Evolutionary conservation across 2,329 filamentous ascomycete species (phyloP).

Genomic region (Trichoderma sp.): DNA sequence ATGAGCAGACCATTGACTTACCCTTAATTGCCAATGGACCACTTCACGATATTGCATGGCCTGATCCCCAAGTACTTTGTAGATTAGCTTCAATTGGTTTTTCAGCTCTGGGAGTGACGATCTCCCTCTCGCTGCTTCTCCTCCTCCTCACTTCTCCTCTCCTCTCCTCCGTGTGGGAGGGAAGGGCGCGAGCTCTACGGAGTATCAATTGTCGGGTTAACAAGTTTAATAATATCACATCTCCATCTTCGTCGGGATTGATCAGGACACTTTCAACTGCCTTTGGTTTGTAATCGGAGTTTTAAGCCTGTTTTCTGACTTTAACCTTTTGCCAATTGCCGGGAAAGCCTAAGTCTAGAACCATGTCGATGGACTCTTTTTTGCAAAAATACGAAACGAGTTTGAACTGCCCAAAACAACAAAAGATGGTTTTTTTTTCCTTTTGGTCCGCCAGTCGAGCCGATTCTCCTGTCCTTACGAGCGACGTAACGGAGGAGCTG

Average conservation of each 20-base stretch:
- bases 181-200: constrained; percentile 6
- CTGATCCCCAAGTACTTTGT: neutral
- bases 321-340: constrained; percentile 8
- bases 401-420: neutral
- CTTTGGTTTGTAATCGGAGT: constrained; percentile 10
- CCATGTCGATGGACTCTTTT: neutral
- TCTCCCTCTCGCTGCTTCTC: neutral
- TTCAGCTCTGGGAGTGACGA: neutral
- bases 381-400: neutral
- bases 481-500: constrained; percentile 1
- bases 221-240: constrained; percentile 9
- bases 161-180: neutral
- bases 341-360: constrained; percentile 3
- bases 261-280: neutral
- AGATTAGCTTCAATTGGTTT: neutral
- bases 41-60: constrained; percentile 5
- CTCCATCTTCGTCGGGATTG: neutral
- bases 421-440: neutral
- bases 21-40: neutral
- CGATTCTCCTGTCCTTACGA: constrained; percentile 2
- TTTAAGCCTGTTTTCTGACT: neutral
- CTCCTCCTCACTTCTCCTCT: neutral
- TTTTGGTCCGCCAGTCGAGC: neutral
- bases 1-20: constrained; percentile 2
- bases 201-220: neutral